Base-by-base conservation (phyloP, 1,139 yeast species). In the Protomyces gravidus region DNA sequence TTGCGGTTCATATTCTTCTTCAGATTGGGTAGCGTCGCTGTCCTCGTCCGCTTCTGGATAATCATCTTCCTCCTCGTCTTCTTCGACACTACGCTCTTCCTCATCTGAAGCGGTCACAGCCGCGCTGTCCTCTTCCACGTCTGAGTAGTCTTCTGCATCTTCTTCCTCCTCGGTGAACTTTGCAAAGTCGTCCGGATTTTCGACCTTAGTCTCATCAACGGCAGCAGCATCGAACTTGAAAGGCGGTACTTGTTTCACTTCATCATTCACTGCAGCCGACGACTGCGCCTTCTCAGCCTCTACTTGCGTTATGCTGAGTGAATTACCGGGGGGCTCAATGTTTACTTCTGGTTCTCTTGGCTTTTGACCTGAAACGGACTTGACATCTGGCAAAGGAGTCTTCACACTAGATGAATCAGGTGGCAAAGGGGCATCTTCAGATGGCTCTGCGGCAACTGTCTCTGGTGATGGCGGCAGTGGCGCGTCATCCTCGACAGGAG, bases 351-450 rank as follows among this genome's bases (percentile, higher is more conserved):
- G n/a, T n/a, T n/a, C n/a, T n/a, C n/a, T n/a, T n/a, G n/a, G n/a
- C n/a, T n/a, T n/a, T n/a, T n/a, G n/a, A n/a, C n/a, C n/a, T n/a
- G n/a, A n/a, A n/a, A n/a, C n/a, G n/a, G n/a, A n/a, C n/a, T n/a
- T n/a, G 36, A 30, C 36, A 15, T 30, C 36, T 7, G 36, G 36
- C 7, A 30, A 30, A 5, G 36, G 15, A 30, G 36, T 30, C 36
- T 30, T 30, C 15, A 30, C 36, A 2, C 15, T 13, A 5, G 2
- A 13, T 7, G 36, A 15, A 3, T 30, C 36, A 7, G 36, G 50
- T 13, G 50, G 50, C 33, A 46, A 2, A 5, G 50, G 50, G 13
- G 50, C 50, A 15, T 46, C 50, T 13, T 46, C 36, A n/a, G 33
- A 3, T 7, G 17, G 13, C 30, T 13, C 5, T 6, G 49, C 5